Percentiles rank a stretch among this genome's conserved stretches.
Evolutionary conservation across 352 stramenopile species (phyloP).

Genomic region (Phytopythium ostracodes): DNA sequence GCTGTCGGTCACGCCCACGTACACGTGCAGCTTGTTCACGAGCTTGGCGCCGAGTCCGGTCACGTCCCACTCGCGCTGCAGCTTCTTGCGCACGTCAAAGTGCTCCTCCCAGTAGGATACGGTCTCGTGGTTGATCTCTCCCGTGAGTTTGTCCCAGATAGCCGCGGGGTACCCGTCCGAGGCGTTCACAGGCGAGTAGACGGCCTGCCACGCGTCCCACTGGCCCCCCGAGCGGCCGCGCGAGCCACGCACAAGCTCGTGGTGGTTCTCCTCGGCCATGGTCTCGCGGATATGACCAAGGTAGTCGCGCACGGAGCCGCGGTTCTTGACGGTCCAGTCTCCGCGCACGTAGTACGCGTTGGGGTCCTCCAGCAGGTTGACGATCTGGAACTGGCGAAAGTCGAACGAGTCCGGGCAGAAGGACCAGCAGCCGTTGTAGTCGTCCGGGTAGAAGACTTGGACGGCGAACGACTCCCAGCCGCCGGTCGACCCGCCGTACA

Average conservation of each 20-base stretch:
- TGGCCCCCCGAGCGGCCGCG: conserved; percentile 63
- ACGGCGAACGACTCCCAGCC: conserved; percentile 73
- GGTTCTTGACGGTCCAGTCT: conserved; percentile 73
- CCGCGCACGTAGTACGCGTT: conserved; percentile 67
- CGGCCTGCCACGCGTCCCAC: conserved; percentile 73
- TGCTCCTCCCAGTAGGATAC: conserved; percentile 67
- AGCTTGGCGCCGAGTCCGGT: conserved; percentile 50
- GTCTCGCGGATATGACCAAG: conserved; percentile 62
- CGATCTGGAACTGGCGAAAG: conserved; percentile 72
- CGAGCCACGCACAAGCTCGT: conserved; percentile 58
- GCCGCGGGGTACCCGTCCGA: conserved; percentile 51
- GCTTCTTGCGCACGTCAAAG: conserved; percentile 62
- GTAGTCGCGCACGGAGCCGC: conserved; percentile 55
- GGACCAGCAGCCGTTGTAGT: conserved; percentile 81
- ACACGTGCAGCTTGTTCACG: conserved; percentile 75
- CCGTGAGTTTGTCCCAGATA: conserved; percentile 68
- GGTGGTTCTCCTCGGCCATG: conserved; percentile 76
- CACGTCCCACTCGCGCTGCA: conserved; percentile 60
- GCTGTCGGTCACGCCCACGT: conserved; percentile 67
- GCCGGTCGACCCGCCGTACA: conserved; percentile 73
- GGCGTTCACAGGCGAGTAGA: conserved; percentile 62
- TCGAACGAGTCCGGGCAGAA: conserved; percentile 77
- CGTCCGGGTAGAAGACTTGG: conserved; percentile 71
- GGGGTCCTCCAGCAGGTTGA: conserved; percentile 52
- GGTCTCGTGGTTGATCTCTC: conserved; percentile 49